Base-by-base conservation (phyloP, 805 yeast genomes). In the Yarrowia yakushimensis region DNA sequence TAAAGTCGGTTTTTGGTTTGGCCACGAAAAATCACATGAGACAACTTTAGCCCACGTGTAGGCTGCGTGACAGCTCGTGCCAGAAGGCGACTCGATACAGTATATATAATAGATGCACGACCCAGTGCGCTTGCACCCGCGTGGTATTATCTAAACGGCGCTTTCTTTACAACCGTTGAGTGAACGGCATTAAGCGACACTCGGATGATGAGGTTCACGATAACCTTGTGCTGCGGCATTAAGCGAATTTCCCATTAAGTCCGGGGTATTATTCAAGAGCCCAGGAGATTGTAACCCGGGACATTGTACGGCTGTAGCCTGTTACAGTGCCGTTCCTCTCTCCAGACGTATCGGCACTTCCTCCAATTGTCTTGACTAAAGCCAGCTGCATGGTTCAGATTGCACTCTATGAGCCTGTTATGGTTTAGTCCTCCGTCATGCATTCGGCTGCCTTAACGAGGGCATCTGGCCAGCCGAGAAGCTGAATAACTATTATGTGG, bases 211-310 rank as follows among this genome's bases (percentile, higher is more conserved):
- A 45, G 52, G 13, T 25, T 43, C 11, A 13, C 48, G 48, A 45
- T 45, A 45, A 45, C 52, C 52, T 45, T 45, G 52, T 28, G 52
- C 22, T 45, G 52, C 52, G 52, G 52, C 52, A 45, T 45, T 45
- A 45, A 45, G 36, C 36, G 52, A 45, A 45, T 28, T 45, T 45
- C 52, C 36, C 18, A 13, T 27, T 17, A 36, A 36, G 36, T 13
- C 13, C 18, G 25, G 46, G 18, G 18, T 4, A n/a, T n/a, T 22
- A 25, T 42, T 15, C 7, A 25, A 0, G 41, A 18, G 41, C 23
- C 9, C 20, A 13, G 3, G 18, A 6, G 8, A 15, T 33, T n/a
- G 10, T 10, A n/a, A n/a, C 12, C 10, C 12, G 22, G 10, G 2
- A 18, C 10, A 8, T n/a, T 17, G 1, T 36, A 4, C 22, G 41